Conservation (phyloP, 768 basidiomycete species). For the Boletus pseudopeckii region DNA sequence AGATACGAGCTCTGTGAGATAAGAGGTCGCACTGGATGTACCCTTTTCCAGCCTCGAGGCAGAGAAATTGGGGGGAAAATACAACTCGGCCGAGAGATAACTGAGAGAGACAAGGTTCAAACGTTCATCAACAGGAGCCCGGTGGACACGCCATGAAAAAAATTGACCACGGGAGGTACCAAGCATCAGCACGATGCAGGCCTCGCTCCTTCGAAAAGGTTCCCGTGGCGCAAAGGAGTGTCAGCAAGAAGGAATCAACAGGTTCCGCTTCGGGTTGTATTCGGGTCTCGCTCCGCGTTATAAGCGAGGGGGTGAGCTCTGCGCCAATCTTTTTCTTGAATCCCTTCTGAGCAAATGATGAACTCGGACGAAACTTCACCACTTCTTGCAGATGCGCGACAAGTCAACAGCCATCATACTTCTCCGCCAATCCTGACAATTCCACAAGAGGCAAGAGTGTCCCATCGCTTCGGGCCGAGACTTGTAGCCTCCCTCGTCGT, state of each 20-base stretch:
- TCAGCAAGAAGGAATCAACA: slow-evolving; percentile 5
- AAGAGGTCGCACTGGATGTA: slow-evolving; percentile 3
- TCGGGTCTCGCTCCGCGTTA: slow-evolving; percentile 10
- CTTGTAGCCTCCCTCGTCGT: slow-evolving; percentile 48
- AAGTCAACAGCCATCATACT: slow-evolving; percentile 2
- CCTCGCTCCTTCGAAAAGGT: slow-evolving; percentile 18
- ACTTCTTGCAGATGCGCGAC: slow-evolving; percentile 24
- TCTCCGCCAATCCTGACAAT: slow-evolving; percentile 14
- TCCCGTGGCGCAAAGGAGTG: slow-evolving; percentile 3
- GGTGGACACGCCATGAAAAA: slow-evolving; percentile 8
- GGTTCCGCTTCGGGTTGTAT: neutral
- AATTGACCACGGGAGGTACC: neutral
- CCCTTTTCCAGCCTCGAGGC: slow-evolving; percentile 51
- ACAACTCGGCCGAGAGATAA: slow-evolving; percentile 3
- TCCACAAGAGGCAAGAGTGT: slow-evolving; percentile 30
- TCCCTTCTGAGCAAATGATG: slow-evolving; percentile 14
- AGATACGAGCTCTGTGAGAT: slow-evolving; percentile 15
- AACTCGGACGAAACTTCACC: slow-evolving; percentile 30
- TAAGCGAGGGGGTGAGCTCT: slow-evolving; percentile 7
- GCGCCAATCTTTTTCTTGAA: slow-evolving; percentile 5
- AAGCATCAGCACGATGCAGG: slow-evolving; percentile 30
- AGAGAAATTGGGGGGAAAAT: neutral
- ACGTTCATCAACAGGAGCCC: slow-evolving; percentile 2
- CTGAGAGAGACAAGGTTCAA: slow-evolving; percentile 6
- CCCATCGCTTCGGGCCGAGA: slow-evolving; percentile 20